phyloP scores from a whole-genome alignment of 75 land plant species.

The Picea glauca region DNA sequence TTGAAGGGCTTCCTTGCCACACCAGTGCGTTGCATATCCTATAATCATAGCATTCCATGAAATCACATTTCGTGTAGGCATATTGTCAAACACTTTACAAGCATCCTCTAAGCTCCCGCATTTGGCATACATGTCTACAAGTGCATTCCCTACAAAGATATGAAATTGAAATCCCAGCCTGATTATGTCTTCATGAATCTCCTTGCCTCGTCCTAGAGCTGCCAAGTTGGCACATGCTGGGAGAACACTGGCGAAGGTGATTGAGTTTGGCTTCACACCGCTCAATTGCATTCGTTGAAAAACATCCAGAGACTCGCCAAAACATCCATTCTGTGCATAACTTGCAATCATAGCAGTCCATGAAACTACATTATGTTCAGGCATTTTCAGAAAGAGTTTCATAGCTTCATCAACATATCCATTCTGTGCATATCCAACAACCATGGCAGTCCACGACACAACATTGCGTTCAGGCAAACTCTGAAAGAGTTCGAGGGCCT shows the following conservation, averaged over 20 bases:
- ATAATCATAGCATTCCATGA: constrained; percentile 25
- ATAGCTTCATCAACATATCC: constrained; percentile 20
- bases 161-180: neutral
- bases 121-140: constrained; percentile 31
- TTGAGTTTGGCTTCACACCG: constrained; percentile 34
- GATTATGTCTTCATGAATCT: constrained; percentile 20
- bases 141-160: constrained; percentile 11
- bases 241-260: constrained; percentile 37
- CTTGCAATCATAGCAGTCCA: constrained; percentile 18
- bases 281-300: constrained; percentile 27
- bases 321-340: constrained; percentile 21
- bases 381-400: constrained; percentile 25
- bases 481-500: constrained; percentile 29
- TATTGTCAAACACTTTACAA: constrained; percentile 7
- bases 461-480: constrained; percentile 42
- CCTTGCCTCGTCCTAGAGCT: constrained; percentile 24
- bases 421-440: constrained; percentile 7
- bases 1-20: constrained; percentile 12
- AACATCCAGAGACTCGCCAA: constrained; percentile 21
- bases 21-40: constrained; percentile 18
- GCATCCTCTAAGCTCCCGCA: constrained; percentile 13
- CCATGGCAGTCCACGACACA: constrained; percentile 35
- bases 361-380: constrained; percentile 18
- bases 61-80: constrained; percentile 5
- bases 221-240: constrained; percentile 43